Evolutionary conservation across 345 rosid genomes (phyloP).

Genomic region (Barbarea vulgaris): DNA sequence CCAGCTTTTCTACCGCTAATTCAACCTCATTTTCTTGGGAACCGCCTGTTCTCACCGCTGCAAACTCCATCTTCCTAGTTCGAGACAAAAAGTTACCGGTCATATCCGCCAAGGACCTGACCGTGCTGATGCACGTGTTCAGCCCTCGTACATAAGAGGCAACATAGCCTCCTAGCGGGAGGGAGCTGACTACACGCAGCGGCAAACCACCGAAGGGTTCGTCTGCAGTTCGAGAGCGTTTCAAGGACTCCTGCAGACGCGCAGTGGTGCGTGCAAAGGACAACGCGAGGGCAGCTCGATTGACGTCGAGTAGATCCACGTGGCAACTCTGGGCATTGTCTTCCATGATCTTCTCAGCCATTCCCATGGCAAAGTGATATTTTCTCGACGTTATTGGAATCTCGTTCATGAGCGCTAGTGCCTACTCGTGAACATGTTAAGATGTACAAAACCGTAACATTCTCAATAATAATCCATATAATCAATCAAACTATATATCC

Average conservation of each 20-base stretch:
- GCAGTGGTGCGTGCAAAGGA: conserved; percentile 59
- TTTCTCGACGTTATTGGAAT: conserved; percentile 71
- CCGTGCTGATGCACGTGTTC: conserved; percentile 42
- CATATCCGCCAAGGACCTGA: conserved; percentile 44
- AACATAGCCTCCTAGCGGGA: conserved; percentile 59
- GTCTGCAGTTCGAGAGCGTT: conserved; percentile 32
- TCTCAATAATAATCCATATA: neutral
- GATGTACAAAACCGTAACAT: neutral
- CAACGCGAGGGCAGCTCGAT: conserved; percentile 55
- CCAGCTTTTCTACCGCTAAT: conserved; percentile 68
- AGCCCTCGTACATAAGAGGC: conserved; percentile 56
- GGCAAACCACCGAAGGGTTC: conserved; percentile 45
- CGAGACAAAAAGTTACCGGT: conserved; percentile 29
- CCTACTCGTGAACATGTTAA: conserved; percentile 42
- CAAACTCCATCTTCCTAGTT: conserved; percentile 29
- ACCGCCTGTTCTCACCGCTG: conserved; percentile 7
- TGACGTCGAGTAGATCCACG: conserved; percentile 56
- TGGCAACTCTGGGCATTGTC: conserved; percentile 57
- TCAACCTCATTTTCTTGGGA: conserved; percentile 42
- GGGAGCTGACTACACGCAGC: conserved; percentile 44
- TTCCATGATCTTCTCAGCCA: conserved; percentile 83
- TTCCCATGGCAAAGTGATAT: conserved; percentile 70
- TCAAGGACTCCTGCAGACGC: conserved; percentile 53
- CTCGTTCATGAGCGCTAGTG: conserved; percentile 58
- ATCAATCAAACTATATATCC: neutral